Evolutionary conservation across 2,329 filamentous ascomycete genomes (phyloP).

Genomic region (Trichoderma sp.): DNA sequence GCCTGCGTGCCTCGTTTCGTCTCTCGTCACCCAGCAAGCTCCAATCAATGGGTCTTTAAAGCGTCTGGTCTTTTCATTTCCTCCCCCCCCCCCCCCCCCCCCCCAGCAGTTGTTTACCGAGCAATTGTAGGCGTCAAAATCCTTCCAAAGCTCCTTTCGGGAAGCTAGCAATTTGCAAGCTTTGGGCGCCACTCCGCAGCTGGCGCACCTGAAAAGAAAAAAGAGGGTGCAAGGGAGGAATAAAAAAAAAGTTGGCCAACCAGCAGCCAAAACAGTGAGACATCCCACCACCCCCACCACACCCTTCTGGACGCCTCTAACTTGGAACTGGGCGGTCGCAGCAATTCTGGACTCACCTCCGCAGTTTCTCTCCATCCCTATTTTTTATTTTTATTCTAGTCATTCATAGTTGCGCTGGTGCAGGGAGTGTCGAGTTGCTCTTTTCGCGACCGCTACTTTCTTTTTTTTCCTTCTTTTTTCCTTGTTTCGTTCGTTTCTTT

Average conservation of each 20-base stretch:
- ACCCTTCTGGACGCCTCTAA: slow-evolving; percentile 4
- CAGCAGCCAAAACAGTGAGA: slow-evolving; percentile 10
- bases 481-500: background rate
- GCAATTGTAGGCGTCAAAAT: background rate
- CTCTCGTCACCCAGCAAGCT: background rate
- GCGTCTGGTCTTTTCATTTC: background rate
- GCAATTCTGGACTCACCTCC: slow-evolving; percentile 1
- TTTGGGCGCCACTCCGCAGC: slow-evolving; percentile 17
- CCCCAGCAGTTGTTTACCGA: background rate
- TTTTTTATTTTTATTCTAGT: background rate
- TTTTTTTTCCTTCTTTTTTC: background rate
- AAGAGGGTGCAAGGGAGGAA: background rate
- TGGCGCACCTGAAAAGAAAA: background rate
- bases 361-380: slow-evolving; percentile 11
- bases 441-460: background rate
- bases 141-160: background rate
- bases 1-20: background rate
- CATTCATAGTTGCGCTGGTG: background rate
- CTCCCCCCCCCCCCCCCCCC: background rate
- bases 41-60: slow-evolving; percentile 7
- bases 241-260: slow-evolving; percentile 16
- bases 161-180: slow-evolving; percentile 7
- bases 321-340: background rate
- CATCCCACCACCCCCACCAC: slow-evolving; percentile 23
- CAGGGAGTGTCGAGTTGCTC: background rate